Base-by-base conservation (phyloP, 805 yeast species). In the Teunomyces pallodes region DNA sequence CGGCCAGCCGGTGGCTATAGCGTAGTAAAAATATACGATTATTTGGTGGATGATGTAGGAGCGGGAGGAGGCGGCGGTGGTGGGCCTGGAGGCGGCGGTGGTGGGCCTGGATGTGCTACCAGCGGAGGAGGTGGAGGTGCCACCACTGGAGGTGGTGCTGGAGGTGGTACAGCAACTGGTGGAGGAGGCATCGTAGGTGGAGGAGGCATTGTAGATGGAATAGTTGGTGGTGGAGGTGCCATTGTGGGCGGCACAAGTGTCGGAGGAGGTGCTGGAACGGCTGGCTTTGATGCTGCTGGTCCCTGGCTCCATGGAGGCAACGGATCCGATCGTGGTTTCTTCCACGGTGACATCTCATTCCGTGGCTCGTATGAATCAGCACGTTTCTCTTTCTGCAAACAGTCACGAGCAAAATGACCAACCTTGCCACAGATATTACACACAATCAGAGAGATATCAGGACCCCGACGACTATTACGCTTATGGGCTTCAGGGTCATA, bases 321-420 rank as follows among this genome's bases (percentile, higher is more conserved):
- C 27, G 53, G 54, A 27, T 43, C 47, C 17, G 59, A 63, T 47
- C 52, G 58, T 13, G 46, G 42, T 48, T 58, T 61, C 46, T 65
- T 65, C 66, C 65, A 58, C 14, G 70, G 66, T 8, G 64, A 62
- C n/a, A 54, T 56, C 16, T 52, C 59, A 8, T 36, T 32, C 29
- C 38, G 20, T 3, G 36, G 30, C 27, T 31, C 30, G 36, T 42
- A 46, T 29, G 30, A n/a, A 17, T 35, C 27, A 3, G 8, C 9
- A 20, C 27, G 32, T 13, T 20, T 20, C 24, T 24, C 32, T 36
- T 17, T 42, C 30, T 16, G 42, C 49, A 77, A 80, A 76, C 99
- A 94, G 67, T 94, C 98, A 49, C 90, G 75, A 1, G 96, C 91
- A 52, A 83, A 82, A 67, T 92, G 98, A 1, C 98, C 99, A 26